A percentile compares a stretch with the other conserved stretches of the same genome.
Conservation (phyloP, 257 asterid genomes). For the Solanum chmielewskii region DNA sequence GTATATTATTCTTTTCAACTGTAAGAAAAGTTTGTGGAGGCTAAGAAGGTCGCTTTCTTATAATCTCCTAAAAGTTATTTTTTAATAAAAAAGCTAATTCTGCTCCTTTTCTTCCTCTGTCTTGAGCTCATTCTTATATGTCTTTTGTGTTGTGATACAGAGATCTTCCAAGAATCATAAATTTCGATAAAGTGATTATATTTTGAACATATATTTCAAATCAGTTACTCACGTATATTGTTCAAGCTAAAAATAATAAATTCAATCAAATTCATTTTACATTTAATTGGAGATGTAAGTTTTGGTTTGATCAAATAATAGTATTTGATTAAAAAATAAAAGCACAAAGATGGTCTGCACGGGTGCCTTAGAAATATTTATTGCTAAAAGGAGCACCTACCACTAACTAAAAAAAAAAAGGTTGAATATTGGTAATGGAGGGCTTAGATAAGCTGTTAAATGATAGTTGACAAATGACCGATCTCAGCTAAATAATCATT, state of each 20-base stretch:
- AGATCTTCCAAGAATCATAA: fast-evolving
- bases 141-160: not conserved
- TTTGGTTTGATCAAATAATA: not conserved
- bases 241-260: not conserved
- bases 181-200: not conserved
- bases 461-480: constrained; percentile 29
- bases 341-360: not conserved
- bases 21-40: not conserved
- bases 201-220: not conserved
- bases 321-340: not conserved
- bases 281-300: not conserved
- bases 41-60: not conserved
- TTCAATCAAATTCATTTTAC: fast-evolving
- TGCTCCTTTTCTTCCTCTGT: not conserved
- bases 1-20: not conserved
- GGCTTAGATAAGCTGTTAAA: constrained; percentile 12
- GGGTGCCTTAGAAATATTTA: not conserved
- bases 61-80: not conserved
- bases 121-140: not conserved
- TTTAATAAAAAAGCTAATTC: not conserved
- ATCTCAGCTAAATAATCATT: constrained; percentile 4
- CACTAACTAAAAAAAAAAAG: constrained; percentile 9
- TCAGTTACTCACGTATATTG: not conserved
- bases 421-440: constrained; percentile 4
- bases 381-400: not conserved